Evolutionary conservation across 208 protist genomes (phyloP).

Genomic region (Trypanosoma cruzi): DNA sequence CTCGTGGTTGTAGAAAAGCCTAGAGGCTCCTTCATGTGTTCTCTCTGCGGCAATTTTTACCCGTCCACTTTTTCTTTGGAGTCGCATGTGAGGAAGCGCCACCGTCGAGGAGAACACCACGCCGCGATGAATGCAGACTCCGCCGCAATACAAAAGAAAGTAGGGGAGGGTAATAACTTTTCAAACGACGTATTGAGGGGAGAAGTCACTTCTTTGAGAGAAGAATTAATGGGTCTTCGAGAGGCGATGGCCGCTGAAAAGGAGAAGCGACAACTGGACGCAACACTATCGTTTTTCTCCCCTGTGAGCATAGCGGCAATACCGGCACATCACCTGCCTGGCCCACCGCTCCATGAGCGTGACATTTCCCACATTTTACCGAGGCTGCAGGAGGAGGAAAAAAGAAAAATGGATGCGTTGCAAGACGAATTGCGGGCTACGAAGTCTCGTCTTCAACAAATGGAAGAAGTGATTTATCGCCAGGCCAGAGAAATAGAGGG

Average conservation of each 20-base stretch:
- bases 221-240: conserved; percentile 19
- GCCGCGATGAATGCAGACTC: conserved; percentile 39
- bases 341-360: background rate
- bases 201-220: conserved; percentile 23
- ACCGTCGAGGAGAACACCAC: conserved; percentile 42
- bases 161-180: background rate
- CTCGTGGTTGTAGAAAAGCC: background rate
- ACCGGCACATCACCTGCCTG: conserved; percentile 6
- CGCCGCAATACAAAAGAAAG: conserved; percentile 12
- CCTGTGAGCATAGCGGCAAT: conserved; percentile 17
- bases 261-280: background rate
- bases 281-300: conserved; percentile 7
- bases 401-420: conserved; percentile 15
- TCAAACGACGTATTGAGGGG: background rate
- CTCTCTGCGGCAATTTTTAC: conserved; percentile 69
- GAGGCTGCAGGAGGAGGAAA: background rate
- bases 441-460: conserved; percentile 17
- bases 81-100: conserved; percentile 73
- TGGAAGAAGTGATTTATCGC: conserved; percentile 23
- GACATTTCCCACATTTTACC: background rate
- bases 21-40: conserved; percentile 36
- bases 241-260: background rate
- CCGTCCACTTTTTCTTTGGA: conserved; percentile 54
- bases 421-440: conserved; percentile 26
- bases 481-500: background rate